Base-by-base conservation (phyloP, 2,329 filamentous ascomycete genomes). In the Fulvia fulva region DNA sequence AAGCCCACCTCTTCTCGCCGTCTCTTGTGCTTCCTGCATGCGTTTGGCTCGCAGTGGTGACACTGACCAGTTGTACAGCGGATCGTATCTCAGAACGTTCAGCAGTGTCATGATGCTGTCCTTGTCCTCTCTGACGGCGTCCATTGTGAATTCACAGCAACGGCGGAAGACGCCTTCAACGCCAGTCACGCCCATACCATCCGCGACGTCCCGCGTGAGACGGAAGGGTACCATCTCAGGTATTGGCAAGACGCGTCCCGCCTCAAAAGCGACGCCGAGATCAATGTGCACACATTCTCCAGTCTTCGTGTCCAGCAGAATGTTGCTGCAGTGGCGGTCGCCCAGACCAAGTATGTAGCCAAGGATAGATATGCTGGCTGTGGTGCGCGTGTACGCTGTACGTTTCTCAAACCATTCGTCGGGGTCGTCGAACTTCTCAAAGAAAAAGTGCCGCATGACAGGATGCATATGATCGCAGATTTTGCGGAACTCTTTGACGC, bases 81-180 rank as follows among this genome's bases (percentile, higher is more conserved):
- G 95, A 79, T 99, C 94, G 75, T 97, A 97, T n/a, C 95, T 88
- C 59, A 99, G 79, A 22, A 99, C 95, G 70, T 99, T 95, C 21
- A 99, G 84, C 54, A 99, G 91, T 0, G 94, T 97, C 92, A 97
- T 97, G 77, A 99, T 99, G 46, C 89, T 92, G 72, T 96, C 95
- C 12, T 90, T 90, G 73, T 99, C 94, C 68, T 96, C 89, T n/a
- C 94, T 87, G 34, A 99, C 79, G 1, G 95, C 92, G 62, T 95
- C 91, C 30, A 99, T 84, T 0, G 92, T 97, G 72, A 97, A 97
- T 72, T 99, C 95, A 73, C 94, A 99, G 75, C 93, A 97, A n/a
- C 95, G 86, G 7, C 94, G 85, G 78, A 97, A 99, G 0, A 97
- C 91, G 3, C 94, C 94, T 74, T 99, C 95, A 0, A 92, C 96